These are phyloP conservation scores for Suillus cothurnatus DNA, from an alignment of 768 basidiomycete species.

Conservation along the genomic window DNA sequence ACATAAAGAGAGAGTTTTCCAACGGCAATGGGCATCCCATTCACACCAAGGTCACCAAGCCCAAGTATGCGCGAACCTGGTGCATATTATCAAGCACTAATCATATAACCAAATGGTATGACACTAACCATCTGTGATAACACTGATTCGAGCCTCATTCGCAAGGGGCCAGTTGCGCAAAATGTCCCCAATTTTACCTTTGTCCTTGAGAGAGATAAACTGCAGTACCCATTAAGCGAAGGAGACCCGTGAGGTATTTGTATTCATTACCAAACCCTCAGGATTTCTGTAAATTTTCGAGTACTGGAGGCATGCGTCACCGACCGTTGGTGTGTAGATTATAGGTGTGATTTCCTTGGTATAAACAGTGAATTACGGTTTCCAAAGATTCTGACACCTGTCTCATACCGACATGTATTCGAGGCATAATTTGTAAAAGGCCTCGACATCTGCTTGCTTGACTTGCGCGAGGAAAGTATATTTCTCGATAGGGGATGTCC, in stretches of 20 bases:
- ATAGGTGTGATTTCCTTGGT: slow-evolving; percentile 64
- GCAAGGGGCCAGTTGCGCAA: slow-evolving; percentile 72
- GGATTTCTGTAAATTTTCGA: slow-evolving; percentile 76
- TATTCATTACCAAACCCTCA: slow-evolving; percentile 62
- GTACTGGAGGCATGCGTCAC: slow-evolving; percentile 86
- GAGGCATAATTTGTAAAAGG: slow-evolving; percentile 80
- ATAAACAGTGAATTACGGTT: background rate
- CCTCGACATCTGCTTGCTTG: slow-evolving; percentile 67
- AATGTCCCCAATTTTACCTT: slow-evolving; percentile 73
- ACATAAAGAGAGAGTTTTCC: slow-evolving; percentile 93
- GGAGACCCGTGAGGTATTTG: slow-evolving; percentile 4
- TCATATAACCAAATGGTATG: background rate
- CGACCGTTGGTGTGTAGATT: slow-evolving; percentile 92
- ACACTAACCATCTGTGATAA: slow-evolving; percentile 83
- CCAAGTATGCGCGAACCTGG: slow-evolving; percentile 86
- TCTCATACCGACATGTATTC: slow-evolving; percentile 63
- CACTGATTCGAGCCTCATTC: slow-evolving; percentile 81
- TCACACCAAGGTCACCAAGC: slow-evolving; percentile 80
- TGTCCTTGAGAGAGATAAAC: slow-evolving; percentile 83
- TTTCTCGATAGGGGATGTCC: slow-evolving; percentile 75
- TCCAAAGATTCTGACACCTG: slow-evolving; percentile 8
- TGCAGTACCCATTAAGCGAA: slow-evolving; percentile 31
- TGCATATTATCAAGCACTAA: slow-evolving; percentile 9
- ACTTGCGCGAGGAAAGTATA: slow-evolving; percentile 83
- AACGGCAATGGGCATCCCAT: slow-evolving; percentile 86